These are phyloP conservation scores for Colletotrichum noveboracense DNA, from an alignment of 2,329 filamentous ascomycete species.

Conservation along the genomic window DNA sequence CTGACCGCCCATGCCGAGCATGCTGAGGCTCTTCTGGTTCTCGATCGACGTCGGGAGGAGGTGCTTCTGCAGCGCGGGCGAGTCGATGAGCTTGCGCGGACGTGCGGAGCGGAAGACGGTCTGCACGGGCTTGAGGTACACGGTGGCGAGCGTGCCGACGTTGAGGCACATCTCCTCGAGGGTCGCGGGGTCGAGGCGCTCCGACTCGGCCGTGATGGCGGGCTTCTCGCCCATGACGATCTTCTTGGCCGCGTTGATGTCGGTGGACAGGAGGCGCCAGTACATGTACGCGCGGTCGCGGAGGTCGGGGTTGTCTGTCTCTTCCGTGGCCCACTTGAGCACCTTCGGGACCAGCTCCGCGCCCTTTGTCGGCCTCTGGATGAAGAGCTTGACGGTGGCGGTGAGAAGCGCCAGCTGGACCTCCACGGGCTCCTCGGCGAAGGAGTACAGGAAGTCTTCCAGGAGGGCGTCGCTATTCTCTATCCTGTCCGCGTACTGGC, in stretches of 20 bases:
- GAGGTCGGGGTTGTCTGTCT: slow-evolving; percentile 98
- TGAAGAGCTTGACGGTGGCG: slow-evolving; percentile 96
- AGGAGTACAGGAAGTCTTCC: slow-evolving; percentile 93
- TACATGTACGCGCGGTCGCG: slow-evolving; percentile 99
- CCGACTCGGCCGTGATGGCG: slow-evolving; percentile 92
- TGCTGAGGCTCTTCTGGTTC: slow-evolving; percentile 64
- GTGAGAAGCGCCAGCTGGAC: slow-evolving; percentile 94
- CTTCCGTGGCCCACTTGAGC: slow-evolving; percentile 97
- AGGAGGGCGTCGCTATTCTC: slow-evolving; percentile 94
- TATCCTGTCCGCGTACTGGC: slow-evolving; percentile 95
- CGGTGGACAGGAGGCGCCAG: slow-evolving; percentile 93
- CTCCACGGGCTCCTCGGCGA: slow-evolving; percentile 92
- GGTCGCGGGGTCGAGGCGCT: slow-evolving; percentile 88
- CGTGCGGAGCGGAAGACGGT: slow-evolving; percentile 93
- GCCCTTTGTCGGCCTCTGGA: slow-evolving; percentile 93
- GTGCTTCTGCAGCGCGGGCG: slow-evolving; percentile 83
- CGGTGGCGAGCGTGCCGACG: slow-evolving; percentile 93
- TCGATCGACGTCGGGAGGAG: slow-evolving; percentile 63
- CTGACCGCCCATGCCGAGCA: slow-evolving; percentile 60
- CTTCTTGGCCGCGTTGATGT: slow-evolving; percentile 83
- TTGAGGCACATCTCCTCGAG: slow-evolving; percentile 97
- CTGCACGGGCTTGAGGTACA: slow-evolving; percentile 97
- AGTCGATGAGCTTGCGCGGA: slow-evolving; percentile 78
- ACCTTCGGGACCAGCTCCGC: slow-evolving; percentile 93
- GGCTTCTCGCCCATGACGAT: slow-evolving; percentile 99